A percentile compares a stretch with the other conserved stretches of the same genome.
These are phyloP conservation scores for Didymella exigua DNA, from an alignment of 2,329 filamentous ascomycete species.

Conservation along the genomic window DNA sequence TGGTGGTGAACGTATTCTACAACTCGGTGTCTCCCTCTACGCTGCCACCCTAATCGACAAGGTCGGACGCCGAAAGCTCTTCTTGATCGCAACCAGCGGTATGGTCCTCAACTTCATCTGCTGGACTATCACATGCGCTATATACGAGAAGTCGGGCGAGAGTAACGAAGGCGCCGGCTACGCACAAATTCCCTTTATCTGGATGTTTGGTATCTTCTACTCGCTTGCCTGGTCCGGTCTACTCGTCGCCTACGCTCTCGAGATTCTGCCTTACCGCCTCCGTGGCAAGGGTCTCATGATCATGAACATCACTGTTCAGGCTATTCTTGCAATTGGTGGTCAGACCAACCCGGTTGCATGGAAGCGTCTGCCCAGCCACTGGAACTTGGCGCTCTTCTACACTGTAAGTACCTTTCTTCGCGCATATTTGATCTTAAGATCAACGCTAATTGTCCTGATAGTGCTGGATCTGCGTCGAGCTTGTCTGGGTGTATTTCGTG, in stretches of 20 bases:
- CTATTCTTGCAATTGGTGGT: constrained; percentile 65
- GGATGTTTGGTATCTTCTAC: constrained; percentile 59
- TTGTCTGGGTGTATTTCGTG: constrained; percentile 61
- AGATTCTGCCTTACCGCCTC: constrained; percentile 57
- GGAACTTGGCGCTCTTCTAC: constrained; percentile 71
- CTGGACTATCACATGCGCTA: constrained; percentile 45
- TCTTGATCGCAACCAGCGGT: constrained; percentile 52
- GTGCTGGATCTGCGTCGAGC: constrained; percentile 64
- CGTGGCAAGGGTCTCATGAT: constrained; percentile 58
- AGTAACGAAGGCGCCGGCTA: constrained; percentile 47
- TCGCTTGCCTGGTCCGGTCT: constrained; percentile 64
- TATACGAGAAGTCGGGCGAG: constrained; percentile 38
- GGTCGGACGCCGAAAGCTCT: constrained; percentile 62
- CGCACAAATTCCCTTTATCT: constrained; percentile 58
- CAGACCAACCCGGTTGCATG: constrained; percentile 68
- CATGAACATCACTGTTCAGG: constrained; percentile 69
- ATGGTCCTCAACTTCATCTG: constrained; percentile 45
- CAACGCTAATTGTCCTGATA: constrained; percentile 6
- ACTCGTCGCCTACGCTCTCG: constrained; percentile 59
- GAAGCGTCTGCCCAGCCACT: constrained; percentile 61
- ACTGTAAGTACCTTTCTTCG: constrained; percentile 43
- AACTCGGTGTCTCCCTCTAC: constrained; percentile 62
- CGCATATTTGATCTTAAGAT: neutral
- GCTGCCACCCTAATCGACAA: constrained; percentile 62
- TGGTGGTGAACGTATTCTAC: constrained; percentile 63